These are phyloP conservation scores for Echium plantagineum DNA, from an alignment of 257 asterid species.

Conservation along the genomic window DNA sequence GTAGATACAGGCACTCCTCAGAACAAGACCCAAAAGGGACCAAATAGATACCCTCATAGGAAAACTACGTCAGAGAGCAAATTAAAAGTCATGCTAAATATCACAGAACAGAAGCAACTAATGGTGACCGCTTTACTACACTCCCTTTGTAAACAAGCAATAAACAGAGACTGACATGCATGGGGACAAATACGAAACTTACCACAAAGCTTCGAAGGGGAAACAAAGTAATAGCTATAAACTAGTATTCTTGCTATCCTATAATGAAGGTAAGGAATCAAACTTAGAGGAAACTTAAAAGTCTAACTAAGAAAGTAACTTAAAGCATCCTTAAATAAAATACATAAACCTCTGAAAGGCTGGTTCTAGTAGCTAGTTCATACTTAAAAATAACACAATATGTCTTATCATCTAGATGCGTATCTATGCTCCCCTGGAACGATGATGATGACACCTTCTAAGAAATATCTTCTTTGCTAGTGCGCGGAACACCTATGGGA, in stretches of 20 bases:
- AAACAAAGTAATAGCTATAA: not conserved
- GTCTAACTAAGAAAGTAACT: constrained; percentile 1
- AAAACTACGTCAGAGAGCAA: too few species aligned
- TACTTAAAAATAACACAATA: not conserved
- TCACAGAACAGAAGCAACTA: not conserved
- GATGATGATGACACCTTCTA: not conserved
- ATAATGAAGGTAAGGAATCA: not conserved
- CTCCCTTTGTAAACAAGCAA: not conserved
- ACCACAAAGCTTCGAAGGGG: too few species aligned
- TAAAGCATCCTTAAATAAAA: not conserved
- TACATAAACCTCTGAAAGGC: not conserved
- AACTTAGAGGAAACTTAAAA: not conserved
- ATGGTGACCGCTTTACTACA: not conserved
- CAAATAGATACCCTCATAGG: too few species aligned
- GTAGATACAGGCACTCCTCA: too few species aligned
- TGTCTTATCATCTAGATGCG: not conserved
- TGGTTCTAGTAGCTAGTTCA: constrained; percentile 3
- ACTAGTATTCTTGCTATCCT: not conserved
- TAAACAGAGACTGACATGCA: too few species aligned
- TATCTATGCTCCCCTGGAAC: not conserved
- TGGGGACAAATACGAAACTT: too few species aligned
- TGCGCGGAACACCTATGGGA: not conserved
- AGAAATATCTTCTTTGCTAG: not conserved
- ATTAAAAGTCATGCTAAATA: too few species aligned
- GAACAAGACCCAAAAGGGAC: too few species aligned